Evolutionary conservation across 352 stramenopile species (phyloP), one percentile per base, ranked within the genome.

Genomic region (Phytophthora constricta): DNA sequence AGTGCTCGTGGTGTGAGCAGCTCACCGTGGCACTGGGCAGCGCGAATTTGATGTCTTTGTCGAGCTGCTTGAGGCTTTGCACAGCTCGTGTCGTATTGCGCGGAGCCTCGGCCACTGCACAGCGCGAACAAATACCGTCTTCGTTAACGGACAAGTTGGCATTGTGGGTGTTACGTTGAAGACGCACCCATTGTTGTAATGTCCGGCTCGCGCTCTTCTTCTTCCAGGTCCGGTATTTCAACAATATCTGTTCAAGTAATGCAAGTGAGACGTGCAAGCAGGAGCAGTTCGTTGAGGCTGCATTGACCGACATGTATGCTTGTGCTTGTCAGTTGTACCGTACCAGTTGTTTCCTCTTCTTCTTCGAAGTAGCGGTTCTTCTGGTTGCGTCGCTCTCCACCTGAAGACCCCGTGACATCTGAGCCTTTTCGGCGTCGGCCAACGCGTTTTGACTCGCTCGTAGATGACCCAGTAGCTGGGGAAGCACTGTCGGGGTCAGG

Each of bases 331-430:
- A 10, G 5, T 10, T 7, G 14, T 23, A 55, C 26, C 39, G 8
- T 63, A 86, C 85, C 82, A 16, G 75, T 91, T 0, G 75, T 78
- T 43, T 90, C 82, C 26, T 80, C 68, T 34, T 90, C 85, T 17
- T 93, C 85, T 57, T 91, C 85, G 37, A 93, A 93, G 54, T 93
- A 83, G 11, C 80, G 79, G 51, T 90, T 91, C 66, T 87, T 90
- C 53, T 87, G 85, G 57, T 74, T 76, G 25, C 81, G 77, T 2
- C 43, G 67, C 17, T 72, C 50, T 1, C 45, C 57, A n/a, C 60
- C 51, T 17, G 58, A 49, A 26, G 52, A 37, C 2, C 42, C 45
- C 26, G 52, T 20, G 34, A 62, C 49, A 17, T 90, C 82, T 1
- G 78, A 76, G 7, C 82, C 85, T 55, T 90, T 89, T 41, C 85